Evolutionary conservation across 805 yeast genomes (phyloP), one percentile per base, ranked within the genome.

Genomic region (Yarrowia keelungensis): DNA sequence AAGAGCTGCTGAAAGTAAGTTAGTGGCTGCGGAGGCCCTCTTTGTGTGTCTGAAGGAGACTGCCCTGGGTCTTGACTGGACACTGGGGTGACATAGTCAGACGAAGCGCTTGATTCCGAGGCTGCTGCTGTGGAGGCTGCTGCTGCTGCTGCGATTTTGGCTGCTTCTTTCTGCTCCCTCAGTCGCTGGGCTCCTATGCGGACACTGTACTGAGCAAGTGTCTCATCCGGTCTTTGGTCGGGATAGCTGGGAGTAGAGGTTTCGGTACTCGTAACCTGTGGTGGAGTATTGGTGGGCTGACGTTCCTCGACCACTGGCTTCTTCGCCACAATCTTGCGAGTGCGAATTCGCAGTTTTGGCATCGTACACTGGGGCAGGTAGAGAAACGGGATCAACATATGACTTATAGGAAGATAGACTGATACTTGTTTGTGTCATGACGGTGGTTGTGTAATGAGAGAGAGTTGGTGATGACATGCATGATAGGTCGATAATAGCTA

Each of bases 311-410:
- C 32, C 32, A 26, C 32, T 5, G 7, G 7, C 32, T 10, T 36
- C 11, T 47, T 16, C 15, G 9, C 39, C 3, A 16, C 11, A 26
- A 5, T 36, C 8, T 51, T 51, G 41, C 56, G 56, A 5, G 10
- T 7, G 15, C 26, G 56, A 26, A 36, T 51, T 42, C 56, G 41
- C 56, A 51, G 42, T 51, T 51, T 51, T 8, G 56, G 56, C 56
- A 51, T 51, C 5, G 56, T 51, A 36, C 56, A 51, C n/a, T 36
- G 42, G 42, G 56, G 14, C 15, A 16, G 42, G 36, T 35, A 35
- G 3, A 51, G 32, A 16, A 51, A 16, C 19, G 14, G 26, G 42
- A 19, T 9, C n/a, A 36, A 11, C 56, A 51, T 51, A 50, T 9
- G 32, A 26, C 32, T 26, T 26, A 26, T 38, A 38, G 4, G 39